These are phyloP conservation scores for Rugonectria rugulosa DNA, from an alignment of 2,329 filamentous ascomycete genomes.

Conservation along the genomic window DNA sequence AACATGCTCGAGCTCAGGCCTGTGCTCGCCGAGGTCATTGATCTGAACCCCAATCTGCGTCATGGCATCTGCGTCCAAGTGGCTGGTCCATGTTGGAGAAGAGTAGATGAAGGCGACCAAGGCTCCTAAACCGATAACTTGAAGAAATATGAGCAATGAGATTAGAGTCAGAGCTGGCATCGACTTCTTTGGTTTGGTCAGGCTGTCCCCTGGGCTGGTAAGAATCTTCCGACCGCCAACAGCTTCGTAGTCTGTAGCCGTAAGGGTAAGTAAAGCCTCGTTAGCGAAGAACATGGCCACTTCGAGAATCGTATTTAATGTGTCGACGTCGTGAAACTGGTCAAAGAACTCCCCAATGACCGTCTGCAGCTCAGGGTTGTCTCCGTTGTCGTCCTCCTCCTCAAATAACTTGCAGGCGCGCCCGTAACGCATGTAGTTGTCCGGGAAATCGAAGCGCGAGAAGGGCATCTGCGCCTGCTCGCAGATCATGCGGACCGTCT, in stretches of 20 bases:
- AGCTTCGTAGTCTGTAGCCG: not conserved
- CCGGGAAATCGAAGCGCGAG: not conserved
- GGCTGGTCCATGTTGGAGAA: constrained; percentile 18
- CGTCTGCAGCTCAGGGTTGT: not conserved
- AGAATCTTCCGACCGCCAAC: not conserved
- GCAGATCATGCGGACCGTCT: constrained; percentile 2
- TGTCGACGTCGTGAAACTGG: not conserved
- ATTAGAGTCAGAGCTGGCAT: constrained; percentile 2
- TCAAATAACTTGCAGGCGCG: not conserved
- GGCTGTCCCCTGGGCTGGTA: not conserved
- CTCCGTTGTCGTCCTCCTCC: not conserved
- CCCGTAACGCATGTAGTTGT: too few relatives aligned
- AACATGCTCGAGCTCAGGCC: not conserved
- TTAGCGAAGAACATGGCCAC: constrained; percentile 28
- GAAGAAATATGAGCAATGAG: constrained; percentile 6
- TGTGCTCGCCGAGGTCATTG: constrained; percentile 15
- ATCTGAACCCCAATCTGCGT: constrained; percentile 10
- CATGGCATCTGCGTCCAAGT: constrained; percentile 23
- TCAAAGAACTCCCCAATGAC: not conserved
- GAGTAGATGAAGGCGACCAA: constrained; percentile 13
- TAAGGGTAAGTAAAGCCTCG: constrained; percentile 11
- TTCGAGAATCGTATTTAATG: not conserved
- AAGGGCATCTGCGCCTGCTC: not conserved
- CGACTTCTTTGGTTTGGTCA: constrained; percentile 16
- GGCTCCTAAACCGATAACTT: constrained; percentile 2